Evolutionary conservation across 805 yeast species (phyloP), one percentile per base, ranked within the genome.

Genomic region (Kodamaea kaohsiungensis): DNA sequence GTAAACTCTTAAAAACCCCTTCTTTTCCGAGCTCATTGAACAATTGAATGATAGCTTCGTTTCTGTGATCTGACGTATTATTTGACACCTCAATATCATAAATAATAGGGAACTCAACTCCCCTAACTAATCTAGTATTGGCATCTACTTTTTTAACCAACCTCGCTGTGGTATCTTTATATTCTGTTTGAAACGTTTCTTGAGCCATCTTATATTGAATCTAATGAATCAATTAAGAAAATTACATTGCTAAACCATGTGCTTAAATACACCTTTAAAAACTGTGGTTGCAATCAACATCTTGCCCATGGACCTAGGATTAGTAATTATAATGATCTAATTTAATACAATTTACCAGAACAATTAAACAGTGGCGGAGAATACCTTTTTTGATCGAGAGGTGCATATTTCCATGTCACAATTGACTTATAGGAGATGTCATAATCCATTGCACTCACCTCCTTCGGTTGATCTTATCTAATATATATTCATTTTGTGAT

Each of bases 21-120:
- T 43, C 16, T 9, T 45, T 22, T 7, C 53, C 56, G 27, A 49
- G 46, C 10, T 49, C 47, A 7, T 46, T 33, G 33, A 53, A 53
- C 19, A 53, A 47, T 17, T 40, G 49, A 13, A 17, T 25, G 7
- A 53, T 39, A 3, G 48, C 37, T 27, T 40, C 40, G 13, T 16
- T 15, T 19, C 46, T 19, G 16, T 37, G 27, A 9, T 33, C 30
- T 9, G 48, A 39, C 19, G 37, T 25, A 10, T 22, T 22, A 22
- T 13, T 39, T 12, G 27, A 15, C n/a, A 46, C 42, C 4, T 42
- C 45, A 15, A 53, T 43, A 10, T 37, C 39, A 19, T 46, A 47
- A 1, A 16, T 33, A 1, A 47, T 19, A 3, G 56, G 56, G 13
- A 53, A 53, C 40, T 49, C 56, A 7, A 30, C 33, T 10, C 56